Evolutionary conservation across 495 filamentous ascomycete genomes (phyloP).

Genomic region (Staphylotrichum tortipilum): DNA sequence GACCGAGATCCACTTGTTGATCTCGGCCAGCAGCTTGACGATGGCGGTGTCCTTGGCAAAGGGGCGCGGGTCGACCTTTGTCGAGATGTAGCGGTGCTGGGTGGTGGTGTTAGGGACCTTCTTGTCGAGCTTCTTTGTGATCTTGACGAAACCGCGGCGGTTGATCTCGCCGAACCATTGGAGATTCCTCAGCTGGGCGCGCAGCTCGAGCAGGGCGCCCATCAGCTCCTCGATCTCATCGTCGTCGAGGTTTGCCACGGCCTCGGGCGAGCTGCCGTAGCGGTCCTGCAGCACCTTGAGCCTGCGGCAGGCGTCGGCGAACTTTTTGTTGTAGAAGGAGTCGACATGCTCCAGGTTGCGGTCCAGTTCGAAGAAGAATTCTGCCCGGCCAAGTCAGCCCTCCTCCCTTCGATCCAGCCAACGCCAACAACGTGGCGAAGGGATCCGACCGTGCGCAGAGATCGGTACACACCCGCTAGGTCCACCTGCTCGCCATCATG

Average conservation of each 20-base stretch:
- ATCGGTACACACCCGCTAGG: constrained; percentile 54
- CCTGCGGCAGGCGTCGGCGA: constrained; percentile 68
- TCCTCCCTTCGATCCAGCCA: no score
- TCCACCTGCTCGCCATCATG: constrained; percentile 67
- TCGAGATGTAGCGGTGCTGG: constrained; percentile 73
- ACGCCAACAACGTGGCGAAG: no score
- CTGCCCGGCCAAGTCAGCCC: constrained; percentile 37
- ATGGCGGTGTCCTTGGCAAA: constrained; percentile 73
- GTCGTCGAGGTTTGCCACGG: constrained; percentile 43
- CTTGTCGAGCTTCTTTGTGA: constrained; percentile 96
- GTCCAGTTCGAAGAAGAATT: constrained; percentile 90
- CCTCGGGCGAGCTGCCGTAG: constrained; percentile 55
- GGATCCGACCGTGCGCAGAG: constrained; percentile 3
- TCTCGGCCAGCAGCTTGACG: constrained; percentile 55
- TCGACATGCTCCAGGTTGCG: constrained; percentile 95
- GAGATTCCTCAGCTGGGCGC: constrained; percentile 78
- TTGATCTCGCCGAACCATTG: constrained; percentile 99
- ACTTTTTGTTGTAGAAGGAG: constrained; percentile 91
- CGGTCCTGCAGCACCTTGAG: constrained; percentile 76
- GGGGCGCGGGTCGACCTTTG: constrained; percentile 74
- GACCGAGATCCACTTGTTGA: constrained; percentile 86
- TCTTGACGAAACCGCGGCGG: constrained; percentile 88
- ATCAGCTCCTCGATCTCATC: constrained; percentile 86
- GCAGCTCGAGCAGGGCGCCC: constrained; percentile 77
- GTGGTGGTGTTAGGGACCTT: constrained; percentile 63